A percentile compares a stretch with the other conserved stretches of the same genome.
Conservation (phyloP, 1,139 yeast species). For the Pneumocystis carinii region DNA sequence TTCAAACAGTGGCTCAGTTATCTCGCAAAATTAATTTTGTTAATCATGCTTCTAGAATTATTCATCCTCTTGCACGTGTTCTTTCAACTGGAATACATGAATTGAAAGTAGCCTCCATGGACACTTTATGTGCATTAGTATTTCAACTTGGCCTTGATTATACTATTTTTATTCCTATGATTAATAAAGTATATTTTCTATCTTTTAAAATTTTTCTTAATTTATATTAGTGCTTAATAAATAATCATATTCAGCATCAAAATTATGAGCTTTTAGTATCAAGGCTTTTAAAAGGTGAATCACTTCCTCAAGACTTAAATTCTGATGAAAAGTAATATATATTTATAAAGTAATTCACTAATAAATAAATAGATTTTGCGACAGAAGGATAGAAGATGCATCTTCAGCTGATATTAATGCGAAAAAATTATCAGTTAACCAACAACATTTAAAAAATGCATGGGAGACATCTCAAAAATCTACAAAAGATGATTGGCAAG, state of each 20-base stretch:
- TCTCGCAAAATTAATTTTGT: slow-evolving; percentile 58
- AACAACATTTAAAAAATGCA: slow-evolving; percentile 57
- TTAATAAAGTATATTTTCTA: slow-evolving; percentile 39
- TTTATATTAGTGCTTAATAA: slow-evolving; percentile 27
- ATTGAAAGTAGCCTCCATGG: slow-evolving; percentile 49
- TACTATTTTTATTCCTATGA: slow-evolving; percentile 73
- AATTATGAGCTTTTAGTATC: slow-evolving; percentile 69
- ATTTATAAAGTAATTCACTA: slow-evolving; percentile 18
- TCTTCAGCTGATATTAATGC: slow-evolving; percentile 55
- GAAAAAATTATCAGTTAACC: slow-evolving; percentile 67
- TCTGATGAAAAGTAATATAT: slow-evolving; percentile 37
- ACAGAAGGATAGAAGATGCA: slow-evolving; percentile 39
- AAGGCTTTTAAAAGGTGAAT: slow-evolving; percentile 73
- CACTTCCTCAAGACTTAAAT: slow-evolving; percentile 62
- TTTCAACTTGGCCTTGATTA: slow-evolving; percentile 76
- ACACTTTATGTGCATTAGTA: slow-evolving; percentile 63
- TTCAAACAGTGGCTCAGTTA: slow-evolving; percentile 70
- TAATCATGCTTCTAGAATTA: slow-evolving; percentile 81
- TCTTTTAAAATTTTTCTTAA: not conserved
- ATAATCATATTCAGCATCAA: slow-evolving; percentile 52
- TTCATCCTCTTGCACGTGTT: slow-evolving; percentile 72
- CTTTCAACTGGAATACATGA: slow-evolving; percentile 44
- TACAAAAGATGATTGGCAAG: slow-evolving; percentile 94
- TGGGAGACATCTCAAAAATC: slow-evolving; percentile 89
- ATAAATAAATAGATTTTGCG: slow-evolving; percentile 24